A percentile compares a stretch with the other conserved stretches of the same genome.
phyloP scores from a whole-genome alignment of 441 rosid species.

The Jatropha podagrica region DNA sequence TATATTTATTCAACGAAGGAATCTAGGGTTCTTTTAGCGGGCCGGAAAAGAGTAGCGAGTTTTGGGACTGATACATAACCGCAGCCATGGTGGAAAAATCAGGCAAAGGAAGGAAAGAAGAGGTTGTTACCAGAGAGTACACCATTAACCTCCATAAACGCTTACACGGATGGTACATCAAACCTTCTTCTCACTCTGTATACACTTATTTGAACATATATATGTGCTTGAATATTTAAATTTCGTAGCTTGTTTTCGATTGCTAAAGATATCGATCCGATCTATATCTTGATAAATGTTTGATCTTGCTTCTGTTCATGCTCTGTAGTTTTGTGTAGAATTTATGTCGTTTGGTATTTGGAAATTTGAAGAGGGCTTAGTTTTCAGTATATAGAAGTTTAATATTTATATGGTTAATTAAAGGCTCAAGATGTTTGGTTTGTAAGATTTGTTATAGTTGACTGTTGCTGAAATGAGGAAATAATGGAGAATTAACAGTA shows the following conservation, averaged over 20 bases:
- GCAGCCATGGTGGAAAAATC: slow-evolving; percentile 59
- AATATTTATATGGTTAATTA: too few relatives aligned
- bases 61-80: neutral
- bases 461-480: too few relatives aligned
- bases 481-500: too few relatives aligned
- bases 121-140: slow-evolving; percentile 87
- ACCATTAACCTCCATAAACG: slow-evolving; percentile 90
- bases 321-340: too few relatives aligned
- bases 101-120: slow-evolving; percentile 67
- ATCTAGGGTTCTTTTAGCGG: neutral
- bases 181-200: neutral
- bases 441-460: too few relatives aligned
- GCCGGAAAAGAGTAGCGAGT: neutral
- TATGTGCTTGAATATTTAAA: neutral
- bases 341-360: too few relatives aligned
- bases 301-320: neutral
- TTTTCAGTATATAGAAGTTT: too few relatives aligned
- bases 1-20: neutral
- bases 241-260: neutral
- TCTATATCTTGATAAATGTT: neutral
- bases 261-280: neutral
- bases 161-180: slow-evolving; percentile 65
- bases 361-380: too few relatives aligned
- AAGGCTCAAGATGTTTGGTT: too few relatives aligned
- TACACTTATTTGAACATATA: neutral